Base-by-base conservation (phyloP, 371 early-diverging fungal species). In the Nematocida homosporus region DNA sequence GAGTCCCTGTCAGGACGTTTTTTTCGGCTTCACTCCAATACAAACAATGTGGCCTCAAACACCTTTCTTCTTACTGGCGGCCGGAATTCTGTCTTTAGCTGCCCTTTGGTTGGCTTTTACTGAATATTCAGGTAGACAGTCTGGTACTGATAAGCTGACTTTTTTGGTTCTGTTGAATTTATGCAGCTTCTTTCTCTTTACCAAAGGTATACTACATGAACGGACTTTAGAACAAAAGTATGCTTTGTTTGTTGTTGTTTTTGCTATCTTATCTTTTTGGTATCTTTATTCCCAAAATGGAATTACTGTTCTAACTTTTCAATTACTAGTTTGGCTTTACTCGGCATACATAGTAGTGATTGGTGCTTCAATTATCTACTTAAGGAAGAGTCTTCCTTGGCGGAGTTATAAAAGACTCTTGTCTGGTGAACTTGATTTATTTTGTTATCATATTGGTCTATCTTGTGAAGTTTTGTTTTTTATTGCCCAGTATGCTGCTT, bases 1-100 rank as follows among this genome's bases (percentile, higher is more conserved):
- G 75, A 72, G 75, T 72, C 75, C 75, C 75, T 59, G 75, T 72
- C 75, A 72, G 75, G 75, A 72, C 63, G 75, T 72, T 72, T 72
- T 72, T 72, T 72, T 68, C 20, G 13, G 30, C 50, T 48, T 57
- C n/a, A 47, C 25, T 1, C 63, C 20, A 10, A 29, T n/a, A n/a
- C n/a, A n/a, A n/a, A n/a, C n/a, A n/a, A n/a, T n/a, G n/a, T n/a
- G n/a, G n/a, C n/a, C n/a, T n/a, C n/a, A n/a, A n/a, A n/a, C n/a
- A n/a, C n/a, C n/a, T n/a, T n/a, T n/a, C n/a, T n/a, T n/a, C n/a
- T n/a, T n/a, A n/a, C n/a, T n/a, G n/a, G n/a, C n/a, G n/a, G n/a
- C n/a, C n/a, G n/a, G n/a, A n/a, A n/a, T n/a, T n/a, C n/a, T n/a
- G n/a, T n/a, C n/a, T n/a, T n/a, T n/a, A n/a, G n/a, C n/a, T n/a